phyloP scores from a whole-genome alignment of 2,329 filamentous ascomycete genomes.

The Graphium sp. region DNA sequence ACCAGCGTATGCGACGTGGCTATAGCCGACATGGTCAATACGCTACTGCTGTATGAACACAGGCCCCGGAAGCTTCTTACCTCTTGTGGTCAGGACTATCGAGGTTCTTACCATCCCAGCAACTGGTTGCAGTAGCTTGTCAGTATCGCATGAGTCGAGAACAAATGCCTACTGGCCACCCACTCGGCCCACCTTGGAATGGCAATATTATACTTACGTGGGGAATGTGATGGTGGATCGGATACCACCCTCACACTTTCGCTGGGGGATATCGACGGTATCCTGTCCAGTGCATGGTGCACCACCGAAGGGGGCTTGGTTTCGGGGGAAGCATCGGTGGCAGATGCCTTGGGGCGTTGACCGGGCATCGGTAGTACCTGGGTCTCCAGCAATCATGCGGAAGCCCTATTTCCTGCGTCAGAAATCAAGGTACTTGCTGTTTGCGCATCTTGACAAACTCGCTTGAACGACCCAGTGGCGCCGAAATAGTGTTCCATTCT shows the following conservation, averaged over 20 bases:
- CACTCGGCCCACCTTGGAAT: too few relatives aligned
- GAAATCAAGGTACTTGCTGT: too few relatives aligned
- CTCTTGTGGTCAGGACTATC: slow-evolving; percentile 26
- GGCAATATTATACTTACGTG: slow-evolving; percentile 18
- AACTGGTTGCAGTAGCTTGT: slow-evolving; percentile 20
- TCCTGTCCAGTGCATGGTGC: slow-evolving; percentile 30
- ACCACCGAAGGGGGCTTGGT: slow-evolving; percentile 27
- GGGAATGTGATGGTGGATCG: slow-evolving; percentile 34
- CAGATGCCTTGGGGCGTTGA: slow-evolving; percentile 21
- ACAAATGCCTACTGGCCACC: too few relatives aligned
- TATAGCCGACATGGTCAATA: too few relatives aligned
- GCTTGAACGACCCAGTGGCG: too few relatives aligned
- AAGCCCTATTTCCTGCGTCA: slow-evolving; percentile 21
- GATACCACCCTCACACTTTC: slow-evolving; percentile 31
- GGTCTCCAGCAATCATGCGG: slow-evolving; percentile 27
- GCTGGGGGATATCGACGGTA: slow-evolving; percentile 28
- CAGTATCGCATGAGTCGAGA: too few relatives aligned
- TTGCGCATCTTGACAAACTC: too few relatives aligned
- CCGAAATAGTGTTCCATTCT: too few relatives aligned
- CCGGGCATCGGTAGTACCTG: slow-evolving; percentile 22
- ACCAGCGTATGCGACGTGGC: slow-evolving; percentile 6
- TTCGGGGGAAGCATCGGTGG: slow-evolving; percentile 27
- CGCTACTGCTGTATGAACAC: too few relatives aligned
- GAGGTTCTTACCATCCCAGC: slow-evolving; percentile 35
- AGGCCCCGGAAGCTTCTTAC: too few relatives aligned